A percentile compares a stretch with the other conserved stretches of the same genome.
Evolutionary conservation across 306 rosid genomes (phyloP).

Genomic region (Lathyrus oleraceus): DNA sequence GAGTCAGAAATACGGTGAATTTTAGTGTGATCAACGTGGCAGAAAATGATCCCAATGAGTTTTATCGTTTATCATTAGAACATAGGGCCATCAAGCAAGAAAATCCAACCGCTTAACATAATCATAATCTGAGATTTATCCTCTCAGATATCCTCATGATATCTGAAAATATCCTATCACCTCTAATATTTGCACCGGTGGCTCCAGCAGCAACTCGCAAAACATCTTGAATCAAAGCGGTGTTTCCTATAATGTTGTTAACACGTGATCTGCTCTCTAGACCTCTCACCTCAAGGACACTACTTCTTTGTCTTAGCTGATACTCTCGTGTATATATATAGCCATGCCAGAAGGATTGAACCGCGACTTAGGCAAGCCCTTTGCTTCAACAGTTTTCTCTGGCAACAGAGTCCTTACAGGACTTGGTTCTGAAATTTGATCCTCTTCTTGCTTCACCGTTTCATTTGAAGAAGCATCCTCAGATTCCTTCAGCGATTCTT

Average conservation of each 20-base stretch:
- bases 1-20: too few relatives aligned
- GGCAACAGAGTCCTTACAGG: too few relatives aligned
- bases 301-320: slow-evolving; percentile 48
- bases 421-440: too few relatives aligned
- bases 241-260: slow-evolving; percentile 62
- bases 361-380: too few relatives aligned
- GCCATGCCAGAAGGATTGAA: slow-evolving; percentile 71
- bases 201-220: slow-evolving; percentile 72
- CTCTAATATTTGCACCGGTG: slow-evolving; percentile 56
- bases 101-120: background rate
- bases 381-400: too few relatives aligned
- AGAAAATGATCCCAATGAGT: too few relatives aligned
- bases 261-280: slow-evolving; percentile 53
- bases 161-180: slow-evolving; percentile 70
- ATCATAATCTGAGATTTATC: slow-evolving; percentile 52
- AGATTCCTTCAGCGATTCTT: too few relatives aligned
- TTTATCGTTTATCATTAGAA: too few relatives aligned
- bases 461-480: too few relatives aligned
- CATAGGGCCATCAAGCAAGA: too few relatives aligned
- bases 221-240: slow-evolving; percentile 64
- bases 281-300: slow-evolving; percentile 57
- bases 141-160: slow-evolving; percentile 54
- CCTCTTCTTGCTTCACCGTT: too few relatives aligned
- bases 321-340: slow-evolving; percentile 67
- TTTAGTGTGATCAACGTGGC: too few relatives aligned